Evolutionary conservation across 495 filamentous ascomycete genomes (phyloP).

Genomic region (Podospora pseudopauciseta): DNA sequence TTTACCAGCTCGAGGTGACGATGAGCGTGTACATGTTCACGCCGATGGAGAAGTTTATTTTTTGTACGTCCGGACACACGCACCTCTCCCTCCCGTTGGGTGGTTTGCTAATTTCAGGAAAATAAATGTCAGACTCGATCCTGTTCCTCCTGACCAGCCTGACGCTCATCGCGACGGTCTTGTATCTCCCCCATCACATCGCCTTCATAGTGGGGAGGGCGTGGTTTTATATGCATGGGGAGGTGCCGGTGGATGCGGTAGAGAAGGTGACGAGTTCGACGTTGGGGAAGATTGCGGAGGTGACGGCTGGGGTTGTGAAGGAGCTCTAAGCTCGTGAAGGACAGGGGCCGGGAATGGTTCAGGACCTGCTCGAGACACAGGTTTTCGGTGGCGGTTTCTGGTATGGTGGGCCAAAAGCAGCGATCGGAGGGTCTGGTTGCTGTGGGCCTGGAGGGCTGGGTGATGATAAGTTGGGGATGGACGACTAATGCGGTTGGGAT

Average conservation of each 20-base stretch:
- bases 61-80: slow-evolving; percentile 34
- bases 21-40: slow-evolving; percentile 48
- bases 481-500: not conserved
- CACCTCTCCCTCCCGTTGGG: not conserved
- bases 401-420: not conserved
- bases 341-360: too few relatives aligned
- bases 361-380: too few relatives aligned
- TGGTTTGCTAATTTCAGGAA: not conserved
- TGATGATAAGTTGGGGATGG: too few relatives aligned
- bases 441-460: too few relatives aligned
- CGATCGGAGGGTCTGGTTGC: not conserved
- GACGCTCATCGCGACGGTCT: slow-evolving; percentile 75
- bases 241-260: slow-evolving; percentile 30
- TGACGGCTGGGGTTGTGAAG: slow-evolving; percentile 26
- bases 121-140: slow-evolving; percentile 66
- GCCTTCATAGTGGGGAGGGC: slow-evolving; percentile 70
- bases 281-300: slow-evolving; percentile 18
- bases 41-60: slow-evolving; percentile 43
- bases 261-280: slow-evolving; percentile 32
- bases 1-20: slow-evolving; percentile 48
- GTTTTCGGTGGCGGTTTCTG: not conserved
- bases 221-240: slow-evolving; percentile 89
- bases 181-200: slow-evolving; percentile 92
- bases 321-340: slow-evolving; percentile 32
- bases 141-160: slow-evolving; percentile 83